Base-by-base conservation (phyloP, 768 basidiomycete genomes). In the Pulveroboletus frians region DNA sequence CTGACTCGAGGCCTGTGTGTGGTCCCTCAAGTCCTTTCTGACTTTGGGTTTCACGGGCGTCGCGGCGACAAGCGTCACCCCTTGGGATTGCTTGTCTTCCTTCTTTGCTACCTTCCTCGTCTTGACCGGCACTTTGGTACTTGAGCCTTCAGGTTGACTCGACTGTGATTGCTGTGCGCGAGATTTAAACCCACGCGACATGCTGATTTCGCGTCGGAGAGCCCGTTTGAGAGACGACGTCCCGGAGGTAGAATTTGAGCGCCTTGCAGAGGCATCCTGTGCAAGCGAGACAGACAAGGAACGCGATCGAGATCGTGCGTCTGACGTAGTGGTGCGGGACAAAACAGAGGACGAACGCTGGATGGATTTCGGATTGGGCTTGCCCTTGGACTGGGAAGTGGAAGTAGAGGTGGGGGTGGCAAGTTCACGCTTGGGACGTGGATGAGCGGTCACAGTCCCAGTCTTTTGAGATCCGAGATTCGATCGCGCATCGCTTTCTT, bases 161-260 rank as follows among this genome's bases (percentile, higher is more conserved):
- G 46, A 27, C 18, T 53, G 52, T 17, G 52, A 51, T 17, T 37
- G 42, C 41, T 56, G 50, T 49, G 52, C 49, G 56, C 75, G 48
- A 39, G 73, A 73, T 59, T 81, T 86, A 68, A 88, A 87, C 20
- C 69, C 76, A 29, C 85, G 76, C 15, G 81, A 81, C 87, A 89
- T 90, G 67, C 84, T 88, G 53, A 88, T 73, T 61, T 89, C 85
- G 29, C 84, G 76, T 50, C 74, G 81, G n/a, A 88, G 66, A 1
- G 77, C 68, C 9, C 77, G 74, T 53, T 78, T 79, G 59, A 79
- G 79, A 6, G 68, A 64, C 8, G 62, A 49, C 65, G 71, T 59
- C 70, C 70, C 41, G 59, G 70, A 56, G 13, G 39, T 39, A 11
- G 57, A 18, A 71, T 59, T 52, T 49, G 62, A 53, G n/a, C 71